Base-by-base conservation (phyloP, 2,329 filamentous ascomycete species). In the Ophiostoma triangulosporum region DNA sequence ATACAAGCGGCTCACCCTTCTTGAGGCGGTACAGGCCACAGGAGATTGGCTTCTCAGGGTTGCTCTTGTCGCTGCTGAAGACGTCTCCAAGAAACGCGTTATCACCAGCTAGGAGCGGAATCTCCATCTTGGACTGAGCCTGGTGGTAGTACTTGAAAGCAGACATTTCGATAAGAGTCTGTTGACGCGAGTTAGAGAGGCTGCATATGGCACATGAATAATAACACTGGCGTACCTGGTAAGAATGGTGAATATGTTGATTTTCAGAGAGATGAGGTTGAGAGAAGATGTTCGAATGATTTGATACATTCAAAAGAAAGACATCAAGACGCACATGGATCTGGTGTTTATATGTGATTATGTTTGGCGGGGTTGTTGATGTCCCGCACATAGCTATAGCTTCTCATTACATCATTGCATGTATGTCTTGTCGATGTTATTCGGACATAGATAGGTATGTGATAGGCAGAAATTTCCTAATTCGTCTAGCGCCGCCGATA, bases 91-190 rank as follows among this genome's bases (percentile, higher is more conserved):
- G 46, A 17, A 33, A 48, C 4, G 46, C 46, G 27, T 48, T 48
- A 29, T 48, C 46, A 24, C 46, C 46, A 9, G 46, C 46, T 29
- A 48, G 17, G 11, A 48, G 46, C 20, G 46, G 46, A 17, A 48
- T 48, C 29, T 48, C 46, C 15, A 48, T 32, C 17, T 48, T 48
- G 46, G 46, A 48, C 46, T 48, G 46, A 29, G 46, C 46, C 46
- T 48, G 46, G 46, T 31, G 29, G 46, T 48, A 48, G 46, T 48
- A 29, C 20, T 48, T 31, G 27, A 48, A 32, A 31, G 46, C 45
- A 9, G 45, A 31, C 46, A 48, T 48, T 31, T 33, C 27, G 22
- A 17, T n/a, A 17, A 3, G 14, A 31, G 4, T 33, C 29, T 48
- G 46, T 20, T 20, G 15, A 22, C 8, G 17, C 6, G 9, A 2